Base-by-base conservation (phyloP, 192 early-diverging fungal species). In the Kickxella alabastrina region DNA sequence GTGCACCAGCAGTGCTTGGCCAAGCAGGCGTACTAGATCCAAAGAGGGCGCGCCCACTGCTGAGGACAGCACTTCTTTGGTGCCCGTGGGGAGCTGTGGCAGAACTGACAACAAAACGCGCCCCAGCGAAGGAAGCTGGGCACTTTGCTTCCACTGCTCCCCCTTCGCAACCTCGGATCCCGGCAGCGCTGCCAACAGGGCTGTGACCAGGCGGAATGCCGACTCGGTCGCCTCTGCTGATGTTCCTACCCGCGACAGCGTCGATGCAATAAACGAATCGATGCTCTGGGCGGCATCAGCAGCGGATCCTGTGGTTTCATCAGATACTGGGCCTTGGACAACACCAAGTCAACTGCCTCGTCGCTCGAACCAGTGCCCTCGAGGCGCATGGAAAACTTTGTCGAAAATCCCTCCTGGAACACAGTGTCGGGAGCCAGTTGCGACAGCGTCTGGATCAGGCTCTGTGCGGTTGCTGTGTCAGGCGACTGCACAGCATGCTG, bases 401-500 rank as follows among this genome's bases (percentile, higher is more conserved):
- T 25, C 2, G 71, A 61, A 23, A 55, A 59, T 8, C 56, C 54
- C 22, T 55, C 71, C 12, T 53, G 52, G 43, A 75, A 75, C 21
- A 68, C 64, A 10, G 48, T 42, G 7, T 68, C 60, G 10, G 64
- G 71, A 13, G 65, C 71, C 21, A 53, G 48, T 53, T 68, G 51
- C 14, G 61, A 29, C 41, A 75, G 57, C 5, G 48, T 43, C 24
- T 60, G 56, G 18, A 68, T 60, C 28, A 75, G 60, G 12, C 48
- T 50, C 14, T 55, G 60, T n/a, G 58, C 65, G 1, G 48, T 34
- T 6, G 10, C 27, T 10, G 15, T 28, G 25, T 75, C 71, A 10
- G 54, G 55, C 27, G 60, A 47, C 47, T 75, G 60, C 4, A 39
- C 43, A 1, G 65, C 71, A 15, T 62, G 35, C 53, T 59, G 60